A percentile compares a stretch with the other conserved stretches of the same genome.
These are phyloP conservation scores for Chaetomidium leptoderma DNA, from an alignment of 495 filamentous ascomycete genomes.

Conservation along the genomic window DNA sequence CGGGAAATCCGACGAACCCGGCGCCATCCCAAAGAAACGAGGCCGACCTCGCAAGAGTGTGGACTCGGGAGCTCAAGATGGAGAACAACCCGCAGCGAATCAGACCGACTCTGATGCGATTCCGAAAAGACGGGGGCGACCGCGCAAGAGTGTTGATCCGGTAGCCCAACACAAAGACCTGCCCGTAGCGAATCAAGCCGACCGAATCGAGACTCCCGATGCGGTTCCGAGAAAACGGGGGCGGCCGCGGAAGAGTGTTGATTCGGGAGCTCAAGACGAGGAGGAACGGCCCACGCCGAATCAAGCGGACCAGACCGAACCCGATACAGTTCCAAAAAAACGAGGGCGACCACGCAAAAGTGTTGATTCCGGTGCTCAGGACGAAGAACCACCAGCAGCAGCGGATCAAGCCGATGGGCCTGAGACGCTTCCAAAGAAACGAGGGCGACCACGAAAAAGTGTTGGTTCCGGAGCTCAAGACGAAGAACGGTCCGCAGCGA, in stretches of 20 bases:
- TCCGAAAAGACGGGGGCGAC: slow-evolving; percentile 26
- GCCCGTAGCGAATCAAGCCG: background rate
- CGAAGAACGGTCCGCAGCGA: background rate
- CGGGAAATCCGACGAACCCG: background rate
- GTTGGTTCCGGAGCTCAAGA: background rate
- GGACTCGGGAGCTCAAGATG: no score
- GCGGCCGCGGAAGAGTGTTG: slow-evolving; percentile 19
- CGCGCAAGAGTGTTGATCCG: slow-evolving; percentile 9
- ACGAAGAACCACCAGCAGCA: background rate
- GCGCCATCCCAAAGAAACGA: no score
- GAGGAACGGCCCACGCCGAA: no score
- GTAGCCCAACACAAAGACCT: background rate
- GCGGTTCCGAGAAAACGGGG: slow-evolving; percentile 20
- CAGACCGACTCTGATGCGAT: no score
- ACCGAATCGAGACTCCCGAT: background rate
- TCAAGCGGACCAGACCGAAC: no score
- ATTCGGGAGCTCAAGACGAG: no score
- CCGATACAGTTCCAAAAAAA: slow-evolving; percentile 5
- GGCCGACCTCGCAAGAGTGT: no score
- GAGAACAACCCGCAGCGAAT: no score
- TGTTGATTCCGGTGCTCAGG: background rate
- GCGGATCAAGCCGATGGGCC: background rate
- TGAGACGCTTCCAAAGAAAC: slow-evolving; percentile 5
- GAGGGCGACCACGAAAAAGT: slow-evolving; percentile 22
- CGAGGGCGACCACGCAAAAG: slow-evolving; percentile 22